Conservation (phyloP, 2,329 filamentous ascomycete genomes). For the Pestalotiopsis sp. region DNA sequence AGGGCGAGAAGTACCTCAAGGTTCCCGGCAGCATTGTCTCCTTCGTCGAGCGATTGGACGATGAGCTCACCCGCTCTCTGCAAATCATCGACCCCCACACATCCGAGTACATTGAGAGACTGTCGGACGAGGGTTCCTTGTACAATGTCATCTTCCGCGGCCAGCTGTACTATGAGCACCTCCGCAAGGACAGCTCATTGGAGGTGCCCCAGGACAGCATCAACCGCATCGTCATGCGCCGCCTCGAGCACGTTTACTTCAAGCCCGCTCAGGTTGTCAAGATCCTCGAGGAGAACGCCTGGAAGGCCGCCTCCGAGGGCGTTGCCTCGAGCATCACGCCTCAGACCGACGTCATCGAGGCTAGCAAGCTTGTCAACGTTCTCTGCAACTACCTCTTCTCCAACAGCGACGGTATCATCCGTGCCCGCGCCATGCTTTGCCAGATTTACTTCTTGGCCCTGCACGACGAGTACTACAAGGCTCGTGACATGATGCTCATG, state of each 20-base stretch:
- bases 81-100: slow-evolving; percentile 98
- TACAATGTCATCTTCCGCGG: slow-evolving; percentile 92
- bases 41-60: slow-evolving; percentile 90
- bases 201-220: slow-evolving; percentile 81
- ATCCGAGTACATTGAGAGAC: slow-evolving; percentile 94
- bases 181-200: slow-evolving; percentile 69
- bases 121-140: slow-evolving; percentile 85
- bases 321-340: slow-evolving; percentile 82
- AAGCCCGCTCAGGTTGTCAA: slow-evolving; percentile 93
- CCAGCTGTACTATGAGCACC: slow-evolving; percentile 82
- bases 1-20: slow-evolving; percentile 80
- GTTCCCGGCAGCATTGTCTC: slow-evolving; percentile 93
- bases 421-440: slow-evolving; percentile 94
- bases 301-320: slow-evolving; percentile 72
- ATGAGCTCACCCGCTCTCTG: slow-evolving; percentile 95
- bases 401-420: slow-evolving; percentile 92
- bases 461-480: slow-evolving; percentile 96
- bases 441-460: slow-evolving; percentile 98
- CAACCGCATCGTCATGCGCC: slow-evolving; percentile 90
- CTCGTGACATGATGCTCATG: slow-evolving; percentile 99
- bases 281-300: slow-evolving; percentile 91
- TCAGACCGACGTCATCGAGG: slow-evolving; percentile 66
- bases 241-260: slow-evolving; percentile 98
- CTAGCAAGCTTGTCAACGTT: slow-evolving; percentile 74
- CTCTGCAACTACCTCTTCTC: slow-evolving; percentile 95